Percentiles rank a stretch among this genome's conserved stretches.
Conservation (phyloP, 148 eudicot genomes). For the Cornus controversa region DNA sequence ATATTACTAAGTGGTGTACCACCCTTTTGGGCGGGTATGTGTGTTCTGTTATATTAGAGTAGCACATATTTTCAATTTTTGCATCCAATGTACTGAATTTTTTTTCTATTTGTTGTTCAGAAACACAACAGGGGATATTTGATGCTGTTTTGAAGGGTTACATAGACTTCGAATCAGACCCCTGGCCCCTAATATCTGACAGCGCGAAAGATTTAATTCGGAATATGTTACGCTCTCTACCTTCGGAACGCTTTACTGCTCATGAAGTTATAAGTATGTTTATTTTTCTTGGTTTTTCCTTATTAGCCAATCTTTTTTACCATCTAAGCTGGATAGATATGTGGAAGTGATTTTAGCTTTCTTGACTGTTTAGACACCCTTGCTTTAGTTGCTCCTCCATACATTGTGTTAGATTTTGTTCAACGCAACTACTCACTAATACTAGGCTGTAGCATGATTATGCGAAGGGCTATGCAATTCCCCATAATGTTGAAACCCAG, state of each 20-base stretch:
- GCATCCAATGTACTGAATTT: neutral
- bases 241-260: slow-evolving; percentile 79
- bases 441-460: neutral
- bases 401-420: neutral
- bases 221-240: slow-evolving; percentile 74
- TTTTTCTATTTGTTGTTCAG: slow-evolving; percentile 38
- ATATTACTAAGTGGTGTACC: slow-evolving; percentile 97
- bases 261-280: slow-evolving; percentile 92
- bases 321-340: neutral
- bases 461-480: neutral
- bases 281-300: neutral
- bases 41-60: neutral
- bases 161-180: slow-evolving; percentile 94
- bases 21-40: slow-evolving; percentile 98
- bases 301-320: slow-evolving; percentile 2
- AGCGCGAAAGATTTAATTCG: slow-evolving; percentile 94
- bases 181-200: slow-evolving; percentile 90
- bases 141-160: slow-evolving; percentile 90
- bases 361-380: neutral
- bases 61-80: neutral
- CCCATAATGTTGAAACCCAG: neutral
- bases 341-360: neutral
- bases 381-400: neutral
- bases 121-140: slow-evolving; percentile 97
- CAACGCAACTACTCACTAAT: neutral